Evolutionary conservation across 257 asterid species (phyloP).

Genomic region (Lycium ferocissimum): DNA sequence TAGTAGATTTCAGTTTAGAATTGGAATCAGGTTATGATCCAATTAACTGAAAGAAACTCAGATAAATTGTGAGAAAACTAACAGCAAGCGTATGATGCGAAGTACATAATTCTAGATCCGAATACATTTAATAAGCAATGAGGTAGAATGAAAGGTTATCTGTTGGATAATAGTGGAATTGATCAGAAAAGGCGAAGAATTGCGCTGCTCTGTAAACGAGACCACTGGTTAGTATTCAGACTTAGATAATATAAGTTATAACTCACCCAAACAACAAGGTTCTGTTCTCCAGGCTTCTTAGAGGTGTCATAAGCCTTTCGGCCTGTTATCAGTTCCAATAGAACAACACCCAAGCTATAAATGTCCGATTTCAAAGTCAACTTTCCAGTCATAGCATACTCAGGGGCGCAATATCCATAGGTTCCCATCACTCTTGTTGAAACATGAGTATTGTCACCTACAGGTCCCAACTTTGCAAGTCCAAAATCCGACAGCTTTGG

Average conservation of each 20-base stretch:
- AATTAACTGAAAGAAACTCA: not conserved
- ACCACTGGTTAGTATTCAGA: not conserved
- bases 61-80: not conserved
- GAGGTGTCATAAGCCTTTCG: conserved; percentile 70
- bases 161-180: not conserved
- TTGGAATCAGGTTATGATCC: not conserved
- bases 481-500: conserved; percentile 91
- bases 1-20: not conserved
- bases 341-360: conserved; percentile 87
- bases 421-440: conserved; percentile 98
- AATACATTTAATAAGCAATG: not conserved
- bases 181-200: not conserved
- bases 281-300: conserved; percentile 67
- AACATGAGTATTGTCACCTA: conserved; percentile 89
- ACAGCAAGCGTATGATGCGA: not conserved
- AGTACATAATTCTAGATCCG: not conserved
- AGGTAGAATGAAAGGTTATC: not conserved
- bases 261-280: conserved; percentile 87
- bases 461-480: conserved; percentile 88
- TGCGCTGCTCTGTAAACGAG: not conserved
- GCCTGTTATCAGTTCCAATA: conserved; percentile 87
- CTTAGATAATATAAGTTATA: conserved; percentile 34
- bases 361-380: conserved; percentile 87
- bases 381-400: conserved; percentile 86
- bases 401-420: conserved; percentile 92